Conservation (phyloP, 257 asterid species). For the Coffea canephora region DNA sequence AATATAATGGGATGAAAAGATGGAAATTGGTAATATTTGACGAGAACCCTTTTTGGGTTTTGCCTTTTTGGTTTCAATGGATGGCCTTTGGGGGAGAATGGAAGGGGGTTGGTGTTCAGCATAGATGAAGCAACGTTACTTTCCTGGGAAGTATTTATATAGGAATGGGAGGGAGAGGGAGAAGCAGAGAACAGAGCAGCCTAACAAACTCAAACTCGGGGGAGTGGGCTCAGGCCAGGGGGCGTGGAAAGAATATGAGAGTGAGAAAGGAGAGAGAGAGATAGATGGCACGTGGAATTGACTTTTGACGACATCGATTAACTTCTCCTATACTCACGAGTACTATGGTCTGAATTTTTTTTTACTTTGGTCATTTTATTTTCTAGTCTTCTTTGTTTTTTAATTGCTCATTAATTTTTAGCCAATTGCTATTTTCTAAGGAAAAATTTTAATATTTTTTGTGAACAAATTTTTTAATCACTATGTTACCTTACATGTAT, state of each 20-base stretch:
- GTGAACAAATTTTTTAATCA: no score
- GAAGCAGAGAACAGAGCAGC: conserved; percentile 6
- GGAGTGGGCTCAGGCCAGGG: background rate
- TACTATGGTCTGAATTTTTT: background rate
- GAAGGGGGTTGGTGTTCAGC: background rate
- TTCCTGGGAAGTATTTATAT: background rate
- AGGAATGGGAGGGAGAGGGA: background rate
- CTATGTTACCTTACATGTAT: no score
- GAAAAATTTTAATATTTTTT: background rate
- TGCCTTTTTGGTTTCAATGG: background rate
- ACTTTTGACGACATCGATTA: conserved; percentile 27
- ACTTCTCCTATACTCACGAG: background rate
- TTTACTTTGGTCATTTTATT: background rate
- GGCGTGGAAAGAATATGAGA: background rate
- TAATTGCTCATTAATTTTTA: no score
- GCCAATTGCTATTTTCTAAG: no score
- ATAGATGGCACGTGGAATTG: conserved; percentile 47
- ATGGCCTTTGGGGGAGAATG: background rate
- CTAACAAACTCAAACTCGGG: background rate
- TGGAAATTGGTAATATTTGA: background rate
- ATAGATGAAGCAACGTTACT: conserved; percentile 2
- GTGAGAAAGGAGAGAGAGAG: background rate
- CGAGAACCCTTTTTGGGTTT: background rate
- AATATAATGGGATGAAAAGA: conserved; percentile 13
- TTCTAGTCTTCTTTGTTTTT: background rate